Evolutionary conservation across 352 stramenopile genomes (phyloP).

Genomic region (Globisporangium irregulare): DNA sequence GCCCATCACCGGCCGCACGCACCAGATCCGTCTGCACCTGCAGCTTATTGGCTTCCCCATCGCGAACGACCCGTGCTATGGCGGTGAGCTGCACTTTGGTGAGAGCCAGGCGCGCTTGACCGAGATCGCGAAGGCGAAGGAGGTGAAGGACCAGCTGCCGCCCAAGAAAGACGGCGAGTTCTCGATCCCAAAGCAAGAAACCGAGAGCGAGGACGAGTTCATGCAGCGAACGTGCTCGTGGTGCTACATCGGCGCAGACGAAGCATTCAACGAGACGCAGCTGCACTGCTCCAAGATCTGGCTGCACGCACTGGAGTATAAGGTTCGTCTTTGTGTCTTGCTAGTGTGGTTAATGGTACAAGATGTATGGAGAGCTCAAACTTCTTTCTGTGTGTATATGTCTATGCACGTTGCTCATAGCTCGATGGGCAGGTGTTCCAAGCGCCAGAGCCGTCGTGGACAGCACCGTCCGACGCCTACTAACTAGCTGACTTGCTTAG

Average conservation of each 20-base stretch:
- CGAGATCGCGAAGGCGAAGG: slow-evolving; percentile 47
- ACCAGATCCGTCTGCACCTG: slow-evolving; percentile 97
- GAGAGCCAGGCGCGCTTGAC: slow-evolving; percentile 45
- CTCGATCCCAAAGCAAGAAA: slow-evolving; percentile 42
- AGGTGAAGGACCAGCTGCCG: slow-evolving; percentile 27
- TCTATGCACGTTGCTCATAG: slow-evolving; percentile 23
- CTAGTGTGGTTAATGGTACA: neutral
- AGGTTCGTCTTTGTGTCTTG: slow-evolving; percentile 40
- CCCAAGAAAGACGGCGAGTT: slow-evolving; percentile 51
- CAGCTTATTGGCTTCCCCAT: slow-evolving; percentile 93
- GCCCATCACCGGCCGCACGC: slow-evolving; percentile 93
- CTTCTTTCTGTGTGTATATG: slow-evolving; percentile 14
- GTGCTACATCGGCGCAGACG: slow-evolving; percentile 60
- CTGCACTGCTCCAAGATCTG: slow-evolving; percentile 85
- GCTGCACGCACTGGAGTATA: slow-evolving; percentile 86
- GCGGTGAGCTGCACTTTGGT: slow-evolving; percentile 91
- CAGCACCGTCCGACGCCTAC: slow-evolving; percentile 37
- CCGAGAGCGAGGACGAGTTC: slow-evolving; percentile 70
- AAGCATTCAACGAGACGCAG: slow-evolving; percentile 82
- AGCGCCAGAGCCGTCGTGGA: slow-evolving; percentile 62
- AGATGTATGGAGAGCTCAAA: neutral
- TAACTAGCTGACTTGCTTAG: slow-evolving; percentile 14
- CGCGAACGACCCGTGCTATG: slow-evolving; percentile 97
- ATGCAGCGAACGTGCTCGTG: slow-evolving; percentile 76
- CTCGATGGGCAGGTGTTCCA: slow-evolving; percentile 66